These are phyloP conservation scores for Dothidotthia symphoricarpi DNA, from an alignment of 2,329 filamentous ascomycete genomes.

Conservation along the genomic window DNA sequence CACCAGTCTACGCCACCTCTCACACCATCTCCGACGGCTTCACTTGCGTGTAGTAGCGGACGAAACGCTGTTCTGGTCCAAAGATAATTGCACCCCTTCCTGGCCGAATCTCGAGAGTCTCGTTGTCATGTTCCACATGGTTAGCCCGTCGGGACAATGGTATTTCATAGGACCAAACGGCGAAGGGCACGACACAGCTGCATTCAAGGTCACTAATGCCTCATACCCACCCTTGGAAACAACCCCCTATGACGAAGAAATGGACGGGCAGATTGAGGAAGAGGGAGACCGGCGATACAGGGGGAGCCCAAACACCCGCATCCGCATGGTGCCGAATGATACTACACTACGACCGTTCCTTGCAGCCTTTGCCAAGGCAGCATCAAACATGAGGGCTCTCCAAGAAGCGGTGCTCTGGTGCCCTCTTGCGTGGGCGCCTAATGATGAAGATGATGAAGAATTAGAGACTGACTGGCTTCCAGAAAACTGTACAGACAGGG, in stretches of 20 bases:
- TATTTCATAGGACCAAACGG: constrained; percentile 18
- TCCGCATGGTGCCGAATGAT: constrained; percentile 12
- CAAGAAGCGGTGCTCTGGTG: constrained; percentile 11
- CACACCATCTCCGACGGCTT: constrained; percentile 12
- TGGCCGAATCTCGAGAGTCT: constrained; percentile 22
- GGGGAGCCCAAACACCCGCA: background rate
- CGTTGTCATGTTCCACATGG: constrained; percentile 12
- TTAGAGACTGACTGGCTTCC: background rate
- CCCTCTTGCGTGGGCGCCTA: constrained; percentile 4
- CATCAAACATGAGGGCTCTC: constrained; percentile 11
- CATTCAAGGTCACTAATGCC: constrained; percentile 1
- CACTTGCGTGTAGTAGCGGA: constrained; percentile 10
- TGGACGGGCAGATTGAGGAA: constrained; percentile 1
- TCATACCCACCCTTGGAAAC: constrained; percentile 15
- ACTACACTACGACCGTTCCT: constrained; percentile 10
- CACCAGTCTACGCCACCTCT: constrained; percentile 14
- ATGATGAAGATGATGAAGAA: background rate
- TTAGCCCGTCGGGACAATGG: constrained; percentile 12
- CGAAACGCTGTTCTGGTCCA: constrained; percentile 16
- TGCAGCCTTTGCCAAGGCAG: constrained; percentile 15
- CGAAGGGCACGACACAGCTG: constrained; percentile 3
- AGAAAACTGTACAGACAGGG: background rate
- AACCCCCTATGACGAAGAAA: constrained; percentile 6
- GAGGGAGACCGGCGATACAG: constrained; percentile 1
- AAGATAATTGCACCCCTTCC: constrained; percentile 3